Evolutionary conservation across 1,284 basidiomycete species (phyloP).

Genomic region (Ceratobasidium sp.): DNA sequence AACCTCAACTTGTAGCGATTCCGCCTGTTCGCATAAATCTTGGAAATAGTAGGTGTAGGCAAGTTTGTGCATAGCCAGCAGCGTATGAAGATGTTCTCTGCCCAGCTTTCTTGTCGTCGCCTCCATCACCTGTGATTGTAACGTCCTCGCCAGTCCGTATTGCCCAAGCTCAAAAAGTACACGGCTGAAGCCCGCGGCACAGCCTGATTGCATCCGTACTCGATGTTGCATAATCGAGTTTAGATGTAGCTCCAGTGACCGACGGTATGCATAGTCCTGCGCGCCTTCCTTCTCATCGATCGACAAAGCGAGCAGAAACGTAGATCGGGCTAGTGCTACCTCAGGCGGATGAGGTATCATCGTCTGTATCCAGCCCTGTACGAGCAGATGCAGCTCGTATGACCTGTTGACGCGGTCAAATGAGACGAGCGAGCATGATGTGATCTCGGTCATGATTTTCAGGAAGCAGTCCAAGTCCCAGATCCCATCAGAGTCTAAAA

Average conservation of each 20-base stretch:
- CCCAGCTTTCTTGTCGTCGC: background rate
- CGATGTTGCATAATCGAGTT: background rate
- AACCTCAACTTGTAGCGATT: background rate
- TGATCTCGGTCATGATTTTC: background rate
- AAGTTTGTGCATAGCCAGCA: background rate
- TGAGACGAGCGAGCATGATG: constrained; percentile 15
- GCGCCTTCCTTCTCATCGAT: background rate
- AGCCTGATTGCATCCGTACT: too few relatives aligned
- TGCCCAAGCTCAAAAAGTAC: too few relatives aligned
- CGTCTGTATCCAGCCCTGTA: constrained; percentile 6
- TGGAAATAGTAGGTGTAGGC: constrained; percentile 7
- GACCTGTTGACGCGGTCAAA: constrained; percentile 7
- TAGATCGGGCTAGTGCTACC: background rate
- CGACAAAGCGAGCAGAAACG: constrained; percentile 2
- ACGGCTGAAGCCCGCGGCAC: too few relatives aligned
- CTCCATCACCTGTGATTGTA: constrained; percentile 12
- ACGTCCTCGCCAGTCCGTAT: too few relatives aligned
- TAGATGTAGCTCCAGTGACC: background rate
- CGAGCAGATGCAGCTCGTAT: constrained; percentile 20
- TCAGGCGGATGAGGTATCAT: constrained; percentile 5
- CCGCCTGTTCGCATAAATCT: background rate
- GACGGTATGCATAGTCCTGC: background rate
- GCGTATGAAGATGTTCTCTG: constrained; percentile 4
- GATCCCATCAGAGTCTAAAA: background rate
- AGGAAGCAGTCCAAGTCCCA: constrained; percentile 3